These are phyloP conservation scores for Ilex aquifolium DNA, from an alignment of 257 asterid genomes.

Conservation along the genomic window DNA sequence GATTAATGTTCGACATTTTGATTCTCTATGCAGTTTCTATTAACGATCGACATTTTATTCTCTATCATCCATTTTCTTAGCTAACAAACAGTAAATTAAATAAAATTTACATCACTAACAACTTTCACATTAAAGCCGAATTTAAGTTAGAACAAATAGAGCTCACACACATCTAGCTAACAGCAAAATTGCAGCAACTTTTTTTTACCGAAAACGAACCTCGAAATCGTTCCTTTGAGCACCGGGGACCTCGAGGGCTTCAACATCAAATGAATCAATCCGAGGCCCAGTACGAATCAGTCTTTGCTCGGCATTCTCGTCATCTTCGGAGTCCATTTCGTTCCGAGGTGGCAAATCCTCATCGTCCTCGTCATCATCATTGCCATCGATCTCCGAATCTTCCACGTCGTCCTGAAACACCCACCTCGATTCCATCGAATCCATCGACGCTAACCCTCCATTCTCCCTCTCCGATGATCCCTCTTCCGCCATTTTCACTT, in stretches of 20 bases:
- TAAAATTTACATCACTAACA: no score
- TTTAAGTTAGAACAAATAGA: no score
- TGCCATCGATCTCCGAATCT: conserved; percentile 44
- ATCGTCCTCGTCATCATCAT: conserved; percentile 35
- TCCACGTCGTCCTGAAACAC: conserved; percentile 81
- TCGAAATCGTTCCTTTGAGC: conserved; percentile 71
- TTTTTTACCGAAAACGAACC: conserved; percentile 23
- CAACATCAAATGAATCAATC: conserved; percentile 93
- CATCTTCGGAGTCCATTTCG: conserved; percentile 48
- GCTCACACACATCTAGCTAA: no score
- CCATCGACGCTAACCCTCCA: conserved; percentile 71
- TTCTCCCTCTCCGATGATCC: conserved; percentile 72
- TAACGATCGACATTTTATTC: no score
- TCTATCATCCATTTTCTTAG: no score
- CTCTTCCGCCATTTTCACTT: conserved; percentile 60
- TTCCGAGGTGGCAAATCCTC: conserved; percentile 36
- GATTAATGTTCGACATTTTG: no score
- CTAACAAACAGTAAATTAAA: no score
- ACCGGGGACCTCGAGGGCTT: conserved; percentile 93
- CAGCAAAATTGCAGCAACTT: no score
- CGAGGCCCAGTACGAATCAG: conserved; percentile 94
- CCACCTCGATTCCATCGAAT: conserved; percentile 94
- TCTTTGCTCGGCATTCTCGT: conserved; percentile 69
- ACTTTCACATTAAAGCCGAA: no score
- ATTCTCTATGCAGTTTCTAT: no score